Evolutionary conservation across 2,329 filamentous ascomycete species (phyloP), one percentile per base, ranked within the genome.

Genomic region (Lasiodiplodia gonubiensis): DNA sequence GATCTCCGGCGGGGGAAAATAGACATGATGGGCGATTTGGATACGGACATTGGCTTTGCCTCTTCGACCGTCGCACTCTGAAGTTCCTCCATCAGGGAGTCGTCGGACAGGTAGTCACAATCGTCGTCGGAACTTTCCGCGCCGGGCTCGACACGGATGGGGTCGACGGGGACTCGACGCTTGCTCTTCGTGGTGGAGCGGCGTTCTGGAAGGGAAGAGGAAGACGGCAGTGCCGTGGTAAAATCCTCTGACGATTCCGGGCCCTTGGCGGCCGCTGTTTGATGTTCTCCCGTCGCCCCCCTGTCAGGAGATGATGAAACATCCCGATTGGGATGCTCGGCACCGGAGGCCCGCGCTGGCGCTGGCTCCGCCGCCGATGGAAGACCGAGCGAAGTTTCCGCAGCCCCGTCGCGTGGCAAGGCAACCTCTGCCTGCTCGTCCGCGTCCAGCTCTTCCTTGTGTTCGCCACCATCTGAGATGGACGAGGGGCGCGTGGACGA

Each of bases 51-150:
- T 2, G 92, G 90, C 75, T 90, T 90, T n/a, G 93, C 93, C 80
- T 97, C 88, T 75, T 95, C 86, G 21, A 97, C 82, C 2, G 90
- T 93, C 33, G 93, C 93, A 66, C 88, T 91, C 72, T 92, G 91
- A 66, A 97, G 81, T 79, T 97, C 93, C 67, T 96, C 91, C 86
- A 96, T 91, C 70, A 94, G 86, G 18, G 88, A 90, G 74, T 95
- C 92, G 76, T 94, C 92, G n/a, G 91, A 89, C 49, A 88, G 80
- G 75, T 86, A 86, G 51, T 84, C 82, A 23, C 78, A 73, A 64
- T 82, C 59, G 78, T 66, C 64, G 64, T 67, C 66, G 57, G 66
- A 67, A 46, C 48, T 67, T 55, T 67, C 66, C 55, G 64, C 64
- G 54, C 27, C 54, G 30, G 64, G 42, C 54, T 60, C 55, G 33